Percentiles rank a stretch among this genome's conserved stretches.
phyloP scores from a whole-genome alignment of 2,329 filamentous ascomycete species.

The Periconia sp. region DNA sequence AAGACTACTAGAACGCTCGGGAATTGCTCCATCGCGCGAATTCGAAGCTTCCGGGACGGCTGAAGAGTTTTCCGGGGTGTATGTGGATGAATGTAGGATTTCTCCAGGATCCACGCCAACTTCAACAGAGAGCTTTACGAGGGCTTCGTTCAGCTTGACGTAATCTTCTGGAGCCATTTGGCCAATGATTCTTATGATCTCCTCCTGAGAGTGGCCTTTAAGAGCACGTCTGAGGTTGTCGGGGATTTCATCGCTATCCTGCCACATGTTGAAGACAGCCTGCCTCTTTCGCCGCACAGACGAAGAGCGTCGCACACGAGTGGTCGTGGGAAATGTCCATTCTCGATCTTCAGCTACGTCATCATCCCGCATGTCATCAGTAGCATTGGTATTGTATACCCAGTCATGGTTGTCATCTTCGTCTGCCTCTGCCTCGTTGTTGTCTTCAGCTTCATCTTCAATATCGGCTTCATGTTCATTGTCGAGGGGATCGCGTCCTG shows the following conservation, averaged over 20 bases:
- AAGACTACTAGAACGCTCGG: constrained; percentile 23
- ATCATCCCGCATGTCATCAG: too few species aligned
- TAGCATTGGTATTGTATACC: too few species aligned
- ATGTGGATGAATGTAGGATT: neutral
- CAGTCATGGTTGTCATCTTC: constrained; percentile 10
- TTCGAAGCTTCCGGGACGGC: constrained; percentile 8
- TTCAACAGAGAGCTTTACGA: constrained; percentile 7
- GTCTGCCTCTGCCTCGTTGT: constrained; percentile 15
- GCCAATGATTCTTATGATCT: constrained; percentile 15
- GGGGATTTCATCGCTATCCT: constrained; percentile 23
- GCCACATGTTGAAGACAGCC: constrained; percentile 20
- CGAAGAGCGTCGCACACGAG: constrained; percentile 20
- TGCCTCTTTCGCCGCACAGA: constrained; percentile 20
- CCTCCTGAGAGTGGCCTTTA: constrained; percentile 16
- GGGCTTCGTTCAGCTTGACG: constrained; percentile 10
- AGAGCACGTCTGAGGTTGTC: constrained; percentile 23
- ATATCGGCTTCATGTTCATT: constrained; percentile 22
- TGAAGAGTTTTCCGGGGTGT: neutral
- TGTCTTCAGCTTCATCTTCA: constrained; percentile 31
- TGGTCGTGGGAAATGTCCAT: neutral
- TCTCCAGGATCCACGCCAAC: neutral
- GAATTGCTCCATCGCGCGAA: constrained; percentile 12
- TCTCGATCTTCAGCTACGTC: too few species aligned
- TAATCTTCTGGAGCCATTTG: constrained; percentile 18
- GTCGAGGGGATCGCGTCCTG: constrained; percentile 21